Percentiles rank a stretch among this genome's conserved stretches.
Evolutionary conservation across 176 grass and related monocot genomes (phyloP).

Genomic region (Rhynchospora breviuscula): DNA sequence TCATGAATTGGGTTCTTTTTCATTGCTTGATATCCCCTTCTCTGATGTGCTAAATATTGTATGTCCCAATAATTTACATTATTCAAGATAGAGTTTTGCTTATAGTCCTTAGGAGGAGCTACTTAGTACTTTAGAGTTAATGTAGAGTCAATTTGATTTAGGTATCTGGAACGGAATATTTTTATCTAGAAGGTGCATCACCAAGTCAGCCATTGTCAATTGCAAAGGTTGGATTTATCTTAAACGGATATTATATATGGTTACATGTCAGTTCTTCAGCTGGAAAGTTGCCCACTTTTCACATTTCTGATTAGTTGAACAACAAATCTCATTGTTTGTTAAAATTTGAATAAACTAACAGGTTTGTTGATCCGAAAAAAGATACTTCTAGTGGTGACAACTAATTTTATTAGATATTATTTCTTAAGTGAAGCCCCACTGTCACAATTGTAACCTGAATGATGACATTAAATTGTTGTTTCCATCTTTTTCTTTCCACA

Average conservation of each 20-base stretch:
- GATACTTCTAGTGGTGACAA: background rate
- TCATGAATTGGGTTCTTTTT: constrained; percentile 57
- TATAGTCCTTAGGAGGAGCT: background rate
- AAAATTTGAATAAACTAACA: background rate
- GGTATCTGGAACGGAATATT: constrained; percentile 47
- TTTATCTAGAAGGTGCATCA: constrained; percentile 78
- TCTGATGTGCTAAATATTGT: constrained; percentile 71
- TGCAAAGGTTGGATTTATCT: constrained; percentile 59
- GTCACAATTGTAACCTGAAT: background rate
- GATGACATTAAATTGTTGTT: background rate
- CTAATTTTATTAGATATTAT: background rate
- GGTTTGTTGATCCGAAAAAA: background rate
- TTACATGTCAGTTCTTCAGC: background rate
- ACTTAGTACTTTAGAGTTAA: background rate
- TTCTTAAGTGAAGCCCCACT: too few species aligned
- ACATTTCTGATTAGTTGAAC: background rate
- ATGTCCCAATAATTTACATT: constrained; percentile 11
- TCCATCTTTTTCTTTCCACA: background rate
- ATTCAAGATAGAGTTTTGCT: background rate
- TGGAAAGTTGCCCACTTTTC: background rate
- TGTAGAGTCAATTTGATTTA: constrained; percentile 21
- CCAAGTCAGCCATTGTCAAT: constrained; percentile 58
- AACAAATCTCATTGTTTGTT: background rate
- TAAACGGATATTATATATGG: background rate
- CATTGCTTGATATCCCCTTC: constrained; percentile 60